Evolutionary conservation across 495 filamentous ascomycete species (phyloP).

Genomic region (Aspergillus ellipticus): DNA sequence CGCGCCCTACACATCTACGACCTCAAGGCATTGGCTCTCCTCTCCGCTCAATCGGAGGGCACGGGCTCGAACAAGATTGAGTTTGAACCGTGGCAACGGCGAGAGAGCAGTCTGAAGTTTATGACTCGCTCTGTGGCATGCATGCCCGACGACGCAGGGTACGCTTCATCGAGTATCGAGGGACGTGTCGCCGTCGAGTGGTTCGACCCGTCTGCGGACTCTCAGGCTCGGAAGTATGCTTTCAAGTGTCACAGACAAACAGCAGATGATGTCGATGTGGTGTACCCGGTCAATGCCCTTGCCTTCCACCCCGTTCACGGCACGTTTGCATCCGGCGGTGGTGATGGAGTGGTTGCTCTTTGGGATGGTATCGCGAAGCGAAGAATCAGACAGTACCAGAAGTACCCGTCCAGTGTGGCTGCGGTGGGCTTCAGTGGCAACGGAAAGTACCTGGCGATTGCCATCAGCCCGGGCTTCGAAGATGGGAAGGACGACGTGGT

Average conservation of each 20-base stretch:
- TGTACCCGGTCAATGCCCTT: constrained; percentile 93
- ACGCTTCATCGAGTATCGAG: constrained; percentile 84
- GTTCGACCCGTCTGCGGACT: constrained; percentile 83
- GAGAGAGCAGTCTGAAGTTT: constrained; percentile 91
- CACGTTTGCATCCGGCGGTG: constrained; percentile 89
- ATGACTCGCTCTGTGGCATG: constrained; percentile 91
- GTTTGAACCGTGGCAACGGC: constrained; percentile 78
- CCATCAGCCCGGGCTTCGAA: constrained; percentile 86
- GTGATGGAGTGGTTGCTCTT: constrained; percentile 88
- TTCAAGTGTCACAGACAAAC: constrained; percentile 95
- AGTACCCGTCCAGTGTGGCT: constrained; percentile 72
- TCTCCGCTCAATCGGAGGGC: constrained; percentile 48
- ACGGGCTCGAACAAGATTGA: constrained; percentile 43
- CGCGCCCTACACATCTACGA: constrained; percentile 91
- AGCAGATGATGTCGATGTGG: constrained; percentile 70
- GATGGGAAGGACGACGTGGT: constrained; percentile 74
- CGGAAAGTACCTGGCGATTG: constrained; percentile 81
- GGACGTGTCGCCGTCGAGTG: constrained; percentile 94
- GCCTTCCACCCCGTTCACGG: constrained; percentile 88
- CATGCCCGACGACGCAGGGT: constrained; percentile 93
- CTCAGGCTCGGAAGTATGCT: constrained; percentile 89
- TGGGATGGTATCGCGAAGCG: constrained; percentile 95
- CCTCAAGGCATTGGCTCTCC: constrained; percentile 58
- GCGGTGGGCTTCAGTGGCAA: constrained; percentile 72
- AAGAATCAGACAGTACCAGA: constrained; percentile 84